Conservation (phyloP, 768 basidiomycete species). For the Xerocomellus amylosporus region DNA sequence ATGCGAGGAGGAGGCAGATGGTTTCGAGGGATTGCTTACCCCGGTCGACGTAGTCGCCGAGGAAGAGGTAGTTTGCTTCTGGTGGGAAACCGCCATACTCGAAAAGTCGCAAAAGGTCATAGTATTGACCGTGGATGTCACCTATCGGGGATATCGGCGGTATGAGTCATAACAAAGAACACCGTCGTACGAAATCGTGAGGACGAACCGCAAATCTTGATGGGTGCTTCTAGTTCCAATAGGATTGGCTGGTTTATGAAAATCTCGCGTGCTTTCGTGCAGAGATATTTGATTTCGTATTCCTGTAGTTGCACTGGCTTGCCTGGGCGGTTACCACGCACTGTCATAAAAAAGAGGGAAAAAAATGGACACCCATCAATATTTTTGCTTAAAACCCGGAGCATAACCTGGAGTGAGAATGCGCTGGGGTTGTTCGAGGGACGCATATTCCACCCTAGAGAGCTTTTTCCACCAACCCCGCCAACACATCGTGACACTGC, state of each 20-base stretch:
- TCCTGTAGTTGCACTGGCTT: slow-evolving; percentile 98
- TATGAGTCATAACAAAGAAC: slow-evolving; percentile 22
- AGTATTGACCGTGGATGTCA: slow-evolving; percentile 99
- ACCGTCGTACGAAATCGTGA: background rate
- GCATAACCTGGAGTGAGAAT: background rate
- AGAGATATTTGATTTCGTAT: slow-evolving; percentile 99
- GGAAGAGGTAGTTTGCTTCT: slow-evolving; percentile 99
- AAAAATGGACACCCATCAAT: slow-evolving; percentile 17
- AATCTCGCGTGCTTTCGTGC: slow-evolving; percentile 97
- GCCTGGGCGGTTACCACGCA: slow-evolving; percentile 97
- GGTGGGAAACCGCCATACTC: slow-evolving; percentile 99
- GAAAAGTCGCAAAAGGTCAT: slow-evolving; percentile 95
- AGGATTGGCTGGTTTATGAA: slow-evolving; percentile 99
- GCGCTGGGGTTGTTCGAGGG: background rate
- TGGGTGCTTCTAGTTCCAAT: slow-evolving; percentile 96
- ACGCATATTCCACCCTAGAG: background rate
- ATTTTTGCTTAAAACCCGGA: slow-evolving; percentile 3
- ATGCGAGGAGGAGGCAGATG: slow-evolving; percentile 97
- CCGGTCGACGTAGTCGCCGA: slow-evolving; percentile 98
- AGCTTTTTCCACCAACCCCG: slow-evolving; percentile 9
- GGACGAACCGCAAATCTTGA: slow-evolving; percentile 96
- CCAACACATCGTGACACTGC: slow-evolving; percentile 13
- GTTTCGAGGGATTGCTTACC: slow-evolving; percentile 99
- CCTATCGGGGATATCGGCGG: slow-evolving; percentile 46
- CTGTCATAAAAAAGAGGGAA: slow-evolving; percentile 42